phyloP scores from a whole-genome alignment of 2,329 filamentous ascomycete genomes.

The Davidsoniella neocaledoniae region DNA sequence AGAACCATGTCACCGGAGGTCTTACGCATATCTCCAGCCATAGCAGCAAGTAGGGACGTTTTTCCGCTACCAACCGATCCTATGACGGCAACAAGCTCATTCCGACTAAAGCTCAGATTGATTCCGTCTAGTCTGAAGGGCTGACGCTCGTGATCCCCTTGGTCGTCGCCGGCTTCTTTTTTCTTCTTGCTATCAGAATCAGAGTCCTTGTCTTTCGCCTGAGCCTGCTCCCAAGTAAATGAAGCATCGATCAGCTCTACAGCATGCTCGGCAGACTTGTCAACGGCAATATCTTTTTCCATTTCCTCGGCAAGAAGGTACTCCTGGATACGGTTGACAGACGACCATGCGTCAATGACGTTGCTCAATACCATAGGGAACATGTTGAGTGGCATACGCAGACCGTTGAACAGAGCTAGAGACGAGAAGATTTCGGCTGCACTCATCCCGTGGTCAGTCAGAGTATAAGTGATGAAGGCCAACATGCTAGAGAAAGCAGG shows the following conservation, averaged over 20 bases:
- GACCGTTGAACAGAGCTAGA: constrained; percentile 77
- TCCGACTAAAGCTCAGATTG: constrained; percentile 49
- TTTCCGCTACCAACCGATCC: constrained; percentile 83
- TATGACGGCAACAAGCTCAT: constrained; percentile 73
- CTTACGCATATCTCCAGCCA: constrained; percentile 88
- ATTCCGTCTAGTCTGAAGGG: constrained; percentile 59
- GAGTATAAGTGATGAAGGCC: constrained; percentile 69
- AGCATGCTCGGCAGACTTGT: constrained; percentile 45
- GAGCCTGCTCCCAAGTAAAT: constrained; percentile 70
- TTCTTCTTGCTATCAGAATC: constrained; percentile 20
- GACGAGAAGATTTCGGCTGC: constrained; percentile 83
- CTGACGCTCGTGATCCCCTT: constrained; percentile 31
- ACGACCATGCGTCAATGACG: constrained; percentile 76
- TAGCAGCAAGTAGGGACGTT: constrained; percentile 68
- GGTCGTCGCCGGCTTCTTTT: constrained; percentile 31
- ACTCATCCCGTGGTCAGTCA: constrained; percentile 48
- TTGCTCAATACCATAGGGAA: constrained; percentile 79
- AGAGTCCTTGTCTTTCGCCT: constrained; percentile 15
- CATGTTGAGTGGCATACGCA: constrained; percentile 79
- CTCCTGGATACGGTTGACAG: constrained; percentile 69
- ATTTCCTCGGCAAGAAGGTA: constrained; percentile 78
- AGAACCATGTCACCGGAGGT: constrained; percentile 57
- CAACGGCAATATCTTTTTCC: constrained; percentile 46
- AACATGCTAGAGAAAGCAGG: constrained; percentile 93
- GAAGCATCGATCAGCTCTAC: constrained; percentile 55